Evolutionary conservation across 352 stramenopile genomes (phyloP).

Genomic region (Bremia lactucae): DNA sequence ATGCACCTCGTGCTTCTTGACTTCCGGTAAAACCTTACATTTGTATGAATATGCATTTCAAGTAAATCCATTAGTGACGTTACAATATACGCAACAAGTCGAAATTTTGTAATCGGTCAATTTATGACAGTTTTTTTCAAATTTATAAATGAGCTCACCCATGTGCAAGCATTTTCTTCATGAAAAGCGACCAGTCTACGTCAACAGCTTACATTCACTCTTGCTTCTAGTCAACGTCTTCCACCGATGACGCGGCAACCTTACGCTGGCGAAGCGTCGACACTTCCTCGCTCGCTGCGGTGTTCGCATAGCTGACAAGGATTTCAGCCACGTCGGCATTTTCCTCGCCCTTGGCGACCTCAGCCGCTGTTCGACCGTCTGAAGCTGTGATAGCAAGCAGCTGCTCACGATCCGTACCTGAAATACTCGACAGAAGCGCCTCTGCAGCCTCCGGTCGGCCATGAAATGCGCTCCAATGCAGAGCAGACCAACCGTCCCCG

Average conservation of each 20-base stretch:
- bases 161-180: too few relatives aligned
- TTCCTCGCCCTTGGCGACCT: constrained; percentile 59
- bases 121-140: too few relatives aligned
- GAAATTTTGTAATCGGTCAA: too few relatives aligned
- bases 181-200: too few relatives aligned
- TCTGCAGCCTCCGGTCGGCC: constrained; percentile 59
- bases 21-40: constrained; percentile 23
- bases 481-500: constrained; percentile 67
- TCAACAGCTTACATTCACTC: background rate
- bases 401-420: constrained; percentile 23
- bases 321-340: constrained; percentile 63
- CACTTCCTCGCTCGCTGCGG: constrained; percentile 13
- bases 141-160: too few relatives aligned
- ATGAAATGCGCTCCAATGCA: constrained; percentile 82
- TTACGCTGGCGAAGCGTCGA: constrained; percentile 52
- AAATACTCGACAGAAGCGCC: constrained; percentile 36
- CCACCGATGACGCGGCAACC: constrained; percentile 34
- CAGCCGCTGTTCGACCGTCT: constrained; percentile 50
- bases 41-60: too few relatives aligned
- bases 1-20: constrained; percentile 70
- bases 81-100: too few relatives aligned
- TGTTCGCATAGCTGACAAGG: constrained; percentile 28
- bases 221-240: constrained; percentile 67
- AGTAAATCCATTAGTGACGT: too few relatives aligned
- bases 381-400: constrained; percentile 43